These are phyloP conservation scores for Trametes pubescens DNA, from an alignment of 1,284 basidiomycete genomes.

Conservation along the genomic window DNA sequence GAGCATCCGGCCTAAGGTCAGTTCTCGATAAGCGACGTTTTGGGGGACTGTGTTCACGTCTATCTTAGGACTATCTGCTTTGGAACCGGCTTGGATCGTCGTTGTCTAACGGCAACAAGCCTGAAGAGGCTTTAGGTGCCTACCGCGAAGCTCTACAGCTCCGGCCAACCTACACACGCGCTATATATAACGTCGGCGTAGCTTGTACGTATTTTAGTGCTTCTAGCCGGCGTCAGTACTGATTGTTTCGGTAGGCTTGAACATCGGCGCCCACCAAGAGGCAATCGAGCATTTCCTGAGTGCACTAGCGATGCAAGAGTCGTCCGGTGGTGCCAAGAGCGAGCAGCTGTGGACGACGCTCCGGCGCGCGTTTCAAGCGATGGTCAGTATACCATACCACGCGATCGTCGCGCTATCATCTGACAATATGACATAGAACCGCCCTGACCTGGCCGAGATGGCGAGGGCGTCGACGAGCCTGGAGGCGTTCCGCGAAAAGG, in stretches of 20 bases:
- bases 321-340: conserved; percentile 73
- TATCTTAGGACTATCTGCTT: conserved; percentile 83
- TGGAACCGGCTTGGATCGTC: conserved; percentile 98
- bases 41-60: conserved; percentile 24
- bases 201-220: conserved; percentile 71
- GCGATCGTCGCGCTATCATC: conserved; percentile 20
- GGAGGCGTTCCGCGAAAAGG: conserved; percentile 77
- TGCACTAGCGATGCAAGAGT: conserved; percentile 85
- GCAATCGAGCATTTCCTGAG: conserved; percentile 97
- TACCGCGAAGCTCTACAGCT: conserved; percentile 94
- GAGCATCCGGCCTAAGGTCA: conserved; percentile 73
- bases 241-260: conserved; percentile 67
- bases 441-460: conserved; percentile 67
- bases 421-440: conserved; percentile 53
- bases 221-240: conserved; percentile 1
- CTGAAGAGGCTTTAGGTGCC: conserved; percentile 95
- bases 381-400: conserved; percentile 62
- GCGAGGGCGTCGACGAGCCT: conserved; percentile 66
- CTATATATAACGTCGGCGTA: conserved; percentile 97
- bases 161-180: conserved; percentile 95
- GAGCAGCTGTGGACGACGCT: conserved; percentile 94
- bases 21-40: background rate
- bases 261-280: conserved; percentile 95
- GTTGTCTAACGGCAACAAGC: conserved; percentile 93
- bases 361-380: conserved; percentile 80